Evolutionary conservation across 345 rosid genomes (phyloP).

Genomic region (Murraya koenigii): DNA sequence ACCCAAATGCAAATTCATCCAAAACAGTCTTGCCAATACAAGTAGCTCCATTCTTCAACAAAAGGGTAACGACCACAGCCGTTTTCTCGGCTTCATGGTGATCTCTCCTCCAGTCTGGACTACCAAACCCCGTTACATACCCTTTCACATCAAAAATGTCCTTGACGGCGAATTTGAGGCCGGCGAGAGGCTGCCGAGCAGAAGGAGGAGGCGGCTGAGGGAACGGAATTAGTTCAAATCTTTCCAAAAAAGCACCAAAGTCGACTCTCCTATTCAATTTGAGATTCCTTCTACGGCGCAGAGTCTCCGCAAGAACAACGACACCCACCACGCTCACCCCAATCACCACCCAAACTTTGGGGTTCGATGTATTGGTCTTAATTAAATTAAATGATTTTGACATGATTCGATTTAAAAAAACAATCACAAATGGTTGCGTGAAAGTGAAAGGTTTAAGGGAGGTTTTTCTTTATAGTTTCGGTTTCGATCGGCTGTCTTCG

Average conservation of each 20-base stretch:
- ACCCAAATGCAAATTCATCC: conserved; percentile 87
- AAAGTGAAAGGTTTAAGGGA: not conserved
- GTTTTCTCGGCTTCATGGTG: conserved; percentile 72
- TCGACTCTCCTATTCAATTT: conserved; percentile 38
- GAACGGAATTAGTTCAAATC: conserved; percentile 65
- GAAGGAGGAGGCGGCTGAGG: conserved; percentile 95
- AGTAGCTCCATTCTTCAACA: conserved; percentile 83
- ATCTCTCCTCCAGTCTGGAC: conserved; percentile 75
- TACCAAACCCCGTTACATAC: conserved; percentile 78
- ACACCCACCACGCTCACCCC: conserved; percentile 79
- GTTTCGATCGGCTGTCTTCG: too few species aligned
- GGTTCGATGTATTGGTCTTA: conserved; percentile 50
- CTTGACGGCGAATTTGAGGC: conserved; percentile 69
- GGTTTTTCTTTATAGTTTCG: not conserved
- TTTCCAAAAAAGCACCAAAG: conserved; percentile 76
- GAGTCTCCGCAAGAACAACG: conserved; percentile 63
- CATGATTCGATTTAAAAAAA: conserved; percentile 25
- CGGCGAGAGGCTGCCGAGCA: conserved; percentile 62
- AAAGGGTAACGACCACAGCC: conserved; percentile 61
- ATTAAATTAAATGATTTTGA: conserved; percentile 43
- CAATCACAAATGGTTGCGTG: too few species aligned
- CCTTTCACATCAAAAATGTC: conserved; percentile 89
- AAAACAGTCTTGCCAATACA: conserved; percentile 87
- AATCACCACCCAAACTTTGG: conserved; percentile 73
- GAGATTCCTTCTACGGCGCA: conserved; percentile 50